Conservation (phyloP, 2,329 filamentous ascomycete species). For the Cladophialophora yegresii region DNA sequence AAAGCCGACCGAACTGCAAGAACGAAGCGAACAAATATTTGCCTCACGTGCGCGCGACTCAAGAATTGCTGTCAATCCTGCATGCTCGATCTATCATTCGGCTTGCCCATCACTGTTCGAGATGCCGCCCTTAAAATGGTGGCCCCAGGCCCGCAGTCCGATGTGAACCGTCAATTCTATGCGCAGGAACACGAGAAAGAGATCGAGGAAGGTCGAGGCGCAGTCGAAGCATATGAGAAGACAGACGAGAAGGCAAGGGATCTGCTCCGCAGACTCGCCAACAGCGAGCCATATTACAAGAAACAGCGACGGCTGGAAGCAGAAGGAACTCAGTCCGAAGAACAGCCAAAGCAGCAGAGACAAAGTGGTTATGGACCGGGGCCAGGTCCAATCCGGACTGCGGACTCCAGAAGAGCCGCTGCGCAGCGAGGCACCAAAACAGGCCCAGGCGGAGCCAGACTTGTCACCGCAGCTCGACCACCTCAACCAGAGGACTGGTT, state of each 20-base stretch:
- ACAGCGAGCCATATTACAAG: conserved; percentile 92
- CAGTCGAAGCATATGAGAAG: conserved; percentile 89
- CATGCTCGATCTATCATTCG: conserved; percentile 97
- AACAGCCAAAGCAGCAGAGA: conserved; percentile 48
- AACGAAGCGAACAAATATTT: conserved; percentile 92
- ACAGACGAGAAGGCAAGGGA: conserved; percentile 96
- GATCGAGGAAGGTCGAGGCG: conserved; percentile 85
- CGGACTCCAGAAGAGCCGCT: conserved; percentile 52
- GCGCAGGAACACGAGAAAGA: conserved; percentile 96
- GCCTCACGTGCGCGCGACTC: conserved; percentile 90
- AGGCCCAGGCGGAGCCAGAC: conserved; percentile 54
- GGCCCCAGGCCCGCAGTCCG: conserved; percentile 84
- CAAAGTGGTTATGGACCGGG: conserved; percentile 49
- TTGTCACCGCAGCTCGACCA: conserved; percentile 73
- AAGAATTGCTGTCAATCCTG: conserved; percentile 99
- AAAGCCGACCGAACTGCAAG: conserved; percentile 87
- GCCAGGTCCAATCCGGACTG: conserved; percentile 69
- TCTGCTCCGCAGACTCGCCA: conserved; percentile 77
- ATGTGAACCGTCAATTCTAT: conserved; percentile 95
- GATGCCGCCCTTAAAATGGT: conserved; percentile 98
- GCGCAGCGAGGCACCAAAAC: conserved; percentile 48
- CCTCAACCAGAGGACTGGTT: conserved; percentile 82
- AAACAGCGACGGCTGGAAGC: conserved; percentile 75
- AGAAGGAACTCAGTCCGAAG: conserved; percentile 48
- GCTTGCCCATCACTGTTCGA: conserved; percentile 88